These are phyloP conservation scores for Spinellus fusiger DNA, from an alignment of 192 early-diverging fungal species.

Conservation along the genomic window DNA sequence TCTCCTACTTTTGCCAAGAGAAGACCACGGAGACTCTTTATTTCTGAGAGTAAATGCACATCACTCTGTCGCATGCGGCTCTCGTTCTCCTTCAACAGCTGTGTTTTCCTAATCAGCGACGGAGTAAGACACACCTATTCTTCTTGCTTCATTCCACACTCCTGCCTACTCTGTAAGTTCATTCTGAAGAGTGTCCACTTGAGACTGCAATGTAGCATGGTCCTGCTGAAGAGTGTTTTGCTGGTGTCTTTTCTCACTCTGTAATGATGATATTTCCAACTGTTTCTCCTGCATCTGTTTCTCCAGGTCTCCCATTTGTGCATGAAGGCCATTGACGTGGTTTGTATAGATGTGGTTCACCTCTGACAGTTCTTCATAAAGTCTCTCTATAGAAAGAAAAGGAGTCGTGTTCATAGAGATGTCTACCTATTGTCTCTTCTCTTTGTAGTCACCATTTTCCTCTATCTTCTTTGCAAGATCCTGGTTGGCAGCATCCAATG, in stretches of 20 bases:
- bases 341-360: constrained; percentile 45
- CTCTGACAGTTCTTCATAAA: constrained; percentile 48
- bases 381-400: constrained; percentile 28
- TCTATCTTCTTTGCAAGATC: constrained; percentile 50
- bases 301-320: constrained; percentile 44
- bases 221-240: constrained; percentile 1
- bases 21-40: constrained; percentile 24
- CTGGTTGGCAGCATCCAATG: constrained; percentile 40
- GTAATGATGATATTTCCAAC: constrained; percentile 2
- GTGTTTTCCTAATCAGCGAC: constrained; percentile 17
- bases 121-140: background rate
- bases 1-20: constrained; percentile 29
- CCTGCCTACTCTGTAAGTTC: constrained; percentile 23
- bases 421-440: background rate
- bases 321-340: constrained; percentile 38
- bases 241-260: constrained; percentile 2
- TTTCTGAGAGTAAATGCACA: constrained; percentile 14
- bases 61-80: constrained; percentile 15
- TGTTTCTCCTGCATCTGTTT: constrained; percentile 42
- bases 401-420: background rate
- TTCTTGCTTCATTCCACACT: background rate
- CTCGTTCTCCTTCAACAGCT: constrained; percentile 20
- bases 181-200: constrained; percentile 9
- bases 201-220: constrained; percentile 5
- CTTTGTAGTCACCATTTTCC: constrained; percentile 44